Conservation (phyloP, 176 grass and related monocot genomes). For the Bothriochloa decipiens region DNA sequence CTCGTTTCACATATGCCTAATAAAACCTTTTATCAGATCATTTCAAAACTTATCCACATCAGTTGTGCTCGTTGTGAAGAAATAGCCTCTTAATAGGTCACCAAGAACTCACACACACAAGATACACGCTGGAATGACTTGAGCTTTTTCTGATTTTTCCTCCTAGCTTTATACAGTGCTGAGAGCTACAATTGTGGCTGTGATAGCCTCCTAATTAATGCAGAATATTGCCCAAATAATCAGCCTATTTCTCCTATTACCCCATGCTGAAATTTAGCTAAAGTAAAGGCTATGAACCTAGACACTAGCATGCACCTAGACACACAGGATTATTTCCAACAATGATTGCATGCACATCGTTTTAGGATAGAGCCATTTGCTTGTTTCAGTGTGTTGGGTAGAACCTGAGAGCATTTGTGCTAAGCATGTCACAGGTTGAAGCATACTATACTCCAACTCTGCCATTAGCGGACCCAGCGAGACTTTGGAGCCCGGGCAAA, state of each 20-base stretch:
- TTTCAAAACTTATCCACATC: constrained; percentile 9
- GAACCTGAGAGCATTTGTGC: not conserved
- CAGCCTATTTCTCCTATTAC: not conserved
- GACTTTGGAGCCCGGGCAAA: too few species aligned
- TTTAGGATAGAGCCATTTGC: constrained; percentile 9
- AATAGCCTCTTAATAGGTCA: not conserved
- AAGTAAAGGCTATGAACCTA: not conserved
- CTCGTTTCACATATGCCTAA: constrained; percentile 1
- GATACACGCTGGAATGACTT: not conserved
- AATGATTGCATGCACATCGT: constrained; percentile 1
- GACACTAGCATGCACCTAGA: not conserved
- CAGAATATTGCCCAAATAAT: not conserved
- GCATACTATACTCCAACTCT: not conserved
- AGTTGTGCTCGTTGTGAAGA: not conserved
- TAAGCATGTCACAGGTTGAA: not conserved
- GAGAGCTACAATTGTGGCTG: not conserved
- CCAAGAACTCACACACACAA: not conserved
- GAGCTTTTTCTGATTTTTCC: not conserved
- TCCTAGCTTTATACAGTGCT: not conserved
- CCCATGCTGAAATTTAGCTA: not conserved
- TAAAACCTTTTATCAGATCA: not conserved
- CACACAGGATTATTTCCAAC: not conserved
- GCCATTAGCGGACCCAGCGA: too few species aligned
- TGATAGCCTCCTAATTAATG: not conserved
- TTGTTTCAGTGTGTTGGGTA: constrained; percentile 13